Conservation (phyloP, 202 grass and related monocot species). For the Bolboschoenoplectus hybrid region DNA sequence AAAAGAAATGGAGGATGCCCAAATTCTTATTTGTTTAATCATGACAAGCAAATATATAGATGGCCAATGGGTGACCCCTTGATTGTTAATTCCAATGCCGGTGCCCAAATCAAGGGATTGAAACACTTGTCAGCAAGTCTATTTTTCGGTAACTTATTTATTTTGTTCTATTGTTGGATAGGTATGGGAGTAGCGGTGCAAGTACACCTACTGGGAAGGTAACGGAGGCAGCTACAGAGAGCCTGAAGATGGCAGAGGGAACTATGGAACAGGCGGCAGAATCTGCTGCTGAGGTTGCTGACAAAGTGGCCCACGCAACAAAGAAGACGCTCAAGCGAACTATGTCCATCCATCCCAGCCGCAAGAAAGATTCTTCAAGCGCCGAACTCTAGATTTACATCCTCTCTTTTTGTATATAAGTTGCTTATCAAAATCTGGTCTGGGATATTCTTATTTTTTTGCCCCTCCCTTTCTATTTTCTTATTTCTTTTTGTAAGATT, state of each 20-base stretch:
- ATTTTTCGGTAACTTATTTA: neutral
- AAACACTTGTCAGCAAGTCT: neutral
- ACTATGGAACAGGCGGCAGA: conserved; percentile 51
- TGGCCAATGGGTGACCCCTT: neutral
- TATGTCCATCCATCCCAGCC: conserved; percentile 40
- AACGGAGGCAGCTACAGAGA: conserved; percentile 47
- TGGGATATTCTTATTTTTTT: neutral
- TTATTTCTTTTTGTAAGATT: neutral
- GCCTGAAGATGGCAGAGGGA: conserved; percentile 57
- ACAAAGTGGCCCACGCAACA: conserved; percentile 46
- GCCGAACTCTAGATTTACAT: conserved; percentile 25
- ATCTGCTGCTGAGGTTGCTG: conserved; percentile 54
- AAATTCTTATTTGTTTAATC: neutral
- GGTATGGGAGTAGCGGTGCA: neutral
- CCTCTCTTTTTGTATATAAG: neutral
- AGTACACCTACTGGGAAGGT: conserved; percentile 36
- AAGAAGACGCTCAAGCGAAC: conserved; percentile 56
- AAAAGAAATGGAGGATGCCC: neutral
- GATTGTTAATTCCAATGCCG: neutral
- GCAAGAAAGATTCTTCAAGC: neutral
- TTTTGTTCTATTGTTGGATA: neutral
- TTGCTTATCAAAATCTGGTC: neutral
- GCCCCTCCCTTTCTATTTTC: neutral
- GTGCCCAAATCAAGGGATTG: neutral
- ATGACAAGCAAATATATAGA: neutral